Percentiles rank a stretch among this genome's conserved stretches.
These are phyloP conservation scores for Exophiala viscosa DNA, from an alignment of 2,329 filamentous ascomycete genomes.

Conservation along the genomic window DNA sequence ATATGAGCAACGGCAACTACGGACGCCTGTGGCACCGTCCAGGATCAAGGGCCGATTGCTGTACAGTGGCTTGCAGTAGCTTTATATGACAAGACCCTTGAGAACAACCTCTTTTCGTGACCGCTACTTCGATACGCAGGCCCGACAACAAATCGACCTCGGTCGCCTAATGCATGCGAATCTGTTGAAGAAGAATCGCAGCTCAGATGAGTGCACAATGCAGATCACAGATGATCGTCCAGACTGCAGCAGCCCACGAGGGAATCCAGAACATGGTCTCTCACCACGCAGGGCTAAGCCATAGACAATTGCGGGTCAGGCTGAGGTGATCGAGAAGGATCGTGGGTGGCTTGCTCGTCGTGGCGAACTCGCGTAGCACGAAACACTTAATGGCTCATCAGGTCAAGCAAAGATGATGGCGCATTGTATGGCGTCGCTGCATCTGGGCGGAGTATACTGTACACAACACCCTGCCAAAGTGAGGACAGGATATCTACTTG, in stretches of 20 bases:
- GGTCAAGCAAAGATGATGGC: background rate
- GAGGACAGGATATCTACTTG: background rate
- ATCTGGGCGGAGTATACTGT: background rate
- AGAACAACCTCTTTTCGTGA: conserved; percentile 12
- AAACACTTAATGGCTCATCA: no score
- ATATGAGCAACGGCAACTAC: no score
- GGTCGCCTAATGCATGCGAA: no score
- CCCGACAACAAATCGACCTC: no score
- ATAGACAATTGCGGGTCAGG: conserved; percentile 1
- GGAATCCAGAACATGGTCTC: conserved; percentile 21
- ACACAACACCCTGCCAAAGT: background rate
- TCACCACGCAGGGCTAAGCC: background rate
- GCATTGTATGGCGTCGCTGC: background rate
- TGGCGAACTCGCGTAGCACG: conserved; percentile 9
- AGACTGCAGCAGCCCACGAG: conserved; percentile 3
- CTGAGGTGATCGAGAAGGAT: conserved; percentile 14
- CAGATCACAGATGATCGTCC: conserved; percentile 16
- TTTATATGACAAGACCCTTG: conserved; percentile 8
- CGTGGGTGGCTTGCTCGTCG: conserved; percentile 4
- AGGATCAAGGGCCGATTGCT: conserved; percentile 10
- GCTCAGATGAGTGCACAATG: background rate
- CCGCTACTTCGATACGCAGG: conserved; percentile 12
- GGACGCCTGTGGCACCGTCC: background rate
- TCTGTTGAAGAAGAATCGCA: background rate
- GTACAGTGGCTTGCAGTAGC: conserved; percentile 22